Evolutionary conservation across 1,284 basidiomycete genomes (phyloP).

Genomic region (Peniophora sp.): DNA sequence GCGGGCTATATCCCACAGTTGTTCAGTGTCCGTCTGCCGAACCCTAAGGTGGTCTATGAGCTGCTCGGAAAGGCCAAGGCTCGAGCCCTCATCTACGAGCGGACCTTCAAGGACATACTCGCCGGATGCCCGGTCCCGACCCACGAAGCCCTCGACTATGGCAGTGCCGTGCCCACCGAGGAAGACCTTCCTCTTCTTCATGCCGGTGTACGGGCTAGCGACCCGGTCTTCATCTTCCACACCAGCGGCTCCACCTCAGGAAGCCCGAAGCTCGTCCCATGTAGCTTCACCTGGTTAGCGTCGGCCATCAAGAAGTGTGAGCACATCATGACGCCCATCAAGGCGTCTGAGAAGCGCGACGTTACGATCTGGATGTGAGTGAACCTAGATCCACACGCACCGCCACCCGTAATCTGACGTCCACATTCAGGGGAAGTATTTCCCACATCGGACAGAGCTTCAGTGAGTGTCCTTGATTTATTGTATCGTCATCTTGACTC

Average conservation of each 20-base stretch:
- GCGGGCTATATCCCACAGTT: slow-evolving; percentile 68
- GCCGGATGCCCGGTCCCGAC: slow-evolving; percentile 37
- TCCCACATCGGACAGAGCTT: slow-evolving; percentile 62
- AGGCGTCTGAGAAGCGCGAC: slow-evolving; percentile 44
- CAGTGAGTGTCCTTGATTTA: slow-evolving; percentile 33
- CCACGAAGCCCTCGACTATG: slow-evolving; percentile 34
- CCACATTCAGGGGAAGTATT: slow-evolving; percentile 52
- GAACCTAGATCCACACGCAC: slow-evolving; percentile 17
- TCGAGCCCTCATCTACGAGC: slow-evolving; percentile 53
- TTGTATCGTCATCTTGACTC: neutral
- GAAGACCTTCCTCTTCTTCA: slow-evolving; percentile 38
- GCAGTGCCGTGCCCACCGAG: slow-evolving; percentile 25
- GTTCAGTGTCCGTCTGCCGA: slow-evolving; percentile 63
- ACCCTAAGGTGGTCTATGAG: slow-evolving; percentile 58
- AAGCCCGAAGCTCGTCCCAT: slow-evolving; percentile 64
- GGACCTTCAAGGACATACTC: slow-evolving; percentile 30
- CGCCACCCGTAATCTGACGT: slow-evolving; percentile 17
- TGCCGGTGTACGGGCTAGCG: slow-evolving; percentile 27
- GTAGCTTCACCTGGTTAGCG: slow-evolving; percentile 54
- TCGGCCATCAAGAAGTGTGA: slow-evolving; percentile 47
- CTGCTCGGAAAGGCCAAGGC: slow-evolving; percentile 50
- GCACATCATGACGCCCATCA: slow-evolving; percentile 38
- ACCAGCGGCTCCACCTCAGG: slow-evolving; percentile 71
- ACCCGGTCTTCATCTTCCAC: slow-evolving; percentile 60
- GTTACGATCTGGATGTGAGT: slow-evolving; percentile 63